These are phyloP conservation scores for Colletotrichum cuscutae DNA, from an alignment of 2,329 filamentous ascomycete genomes.

Conservation along the genomic window DNA sequence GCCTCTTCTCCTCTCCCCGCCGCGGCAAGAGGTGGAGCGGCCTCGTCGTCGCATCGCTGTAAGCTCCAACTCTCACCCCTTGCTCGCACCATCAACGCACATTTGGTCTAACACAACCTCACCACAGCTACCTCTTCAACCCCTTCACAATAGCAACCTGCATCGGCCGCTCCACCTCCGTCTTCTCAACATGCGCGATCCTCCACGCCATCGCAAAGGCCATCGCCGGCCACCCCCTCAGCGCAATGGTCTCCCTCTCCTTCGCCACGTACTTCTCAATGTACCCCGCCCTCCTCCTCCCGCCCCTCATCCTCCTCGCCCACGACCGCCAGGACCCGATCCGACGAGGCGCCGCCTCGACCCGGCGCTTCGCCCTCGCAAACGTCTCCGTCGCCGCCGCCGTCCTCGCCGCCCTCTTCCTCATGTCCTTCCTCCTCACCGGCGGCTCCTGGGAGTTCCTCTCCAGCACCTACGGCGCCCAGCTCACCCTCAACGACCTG, in stretches of 20 bases:
- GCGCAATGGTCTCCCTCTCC: conserved; percentile 84
- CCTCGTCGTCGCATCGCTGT: conserved; percentile 82
- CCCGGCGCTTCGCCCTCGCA: conserved; percentile 61
- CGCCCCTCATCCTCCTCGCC: conserved; percentile 82
- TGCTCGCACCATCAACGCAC: conserved; percentile 59
- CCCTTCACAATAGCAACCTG: conserved; percentile 94
- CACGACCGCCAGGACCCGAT: conserved; percentile 71
- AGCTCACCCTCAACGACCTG: conserved; percentile 89
- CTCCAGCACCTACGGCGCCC: conserved; percentile 89
- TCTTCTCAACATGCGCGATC: conserved; percentile 90
- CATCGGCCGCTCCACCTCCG: conserved; percentile 86
- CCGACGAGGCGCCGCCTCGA: conserved; percentile 46
- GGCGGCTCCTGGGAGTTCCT: conserved; percentile 89
- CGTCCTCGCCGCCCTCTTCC: conserved; percentile 71
- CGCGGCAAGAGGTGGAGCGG: conserved; percentile 80
- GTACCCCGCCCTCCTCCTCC: conserved; percentile 88
- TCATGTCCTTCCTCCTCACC: conserved; percentile 78
- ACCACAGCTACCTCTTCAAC: conserved; percentile 85
- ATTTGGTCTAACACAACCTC: conserved; percentile 80
- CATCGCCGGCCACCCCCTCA: conserved; percentile 76
- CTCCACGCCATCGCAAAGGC: conserved; percentile 86
- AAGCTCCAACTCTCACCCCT: conserved; percentile 44
- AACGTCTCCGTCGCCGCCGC: conserved; percentile 63
- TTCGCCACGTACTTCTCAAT: conserved; percentile 92
- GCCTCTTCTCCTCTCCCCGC: conserved; percentile 81